Evolutionary conservation across 805 yeast species (phyloP), one percentile per base, ranked within the genome.

Genomic region (Kodamaea laetipori): DNA sequence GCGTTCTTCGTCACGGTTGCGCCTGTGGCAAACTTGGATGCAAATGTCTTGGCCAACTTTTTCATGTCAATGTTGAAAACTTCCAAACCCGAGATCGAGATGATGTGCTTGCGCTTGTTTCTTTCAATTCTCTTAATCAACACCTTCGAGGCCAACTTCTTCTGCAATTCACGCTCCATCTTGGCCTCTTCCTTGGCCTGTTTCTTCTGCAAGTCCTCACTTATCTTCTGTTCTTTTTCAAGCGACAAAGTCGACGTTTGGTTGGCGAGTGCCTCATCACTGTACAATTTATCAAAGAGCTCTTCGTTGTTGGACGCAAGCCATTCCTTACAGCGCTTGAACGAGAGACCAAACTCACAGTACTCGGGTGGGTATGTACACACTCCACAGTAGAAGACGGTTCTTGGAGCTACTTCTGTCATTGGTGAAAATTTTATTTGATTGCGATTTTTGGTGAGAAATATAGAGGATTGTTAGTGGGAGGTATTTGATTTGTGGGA

Each of bases 11-110:
- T 82, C 10, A 90, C 96, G 16, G 94, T 82, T 21, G 97, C 92
- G 40, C 98, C 98, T 6, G 97, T 90, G 10, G 98, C 98, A 60
- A 92, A 90, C 64, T 86, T 89, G 26, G 94, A 84, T 0, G 97
- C 94, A 66, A 92, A 90, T 0, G 90, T 82, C 74, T 92, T 92
- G 35, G 96, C 86, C 52, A 89, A 73, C 60, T 90, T 90, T 71
- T 90, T 90, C 80, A 87, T 77, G 60, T 90, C 97, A 48, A 89
- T 78, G 48, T 84, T 92, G 60, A 89, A 84, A 28, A 90, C 87
- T 60, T 92, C 97, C 50, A 90, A 74, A 11, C 97, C 97, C 13
- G 86, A 76, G 39, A 90, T 84, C 16, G 95, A 86, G 41, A 90
- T 84, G 44, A 90, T 86, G 58, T 84, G 88, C 64, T 90, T 90